Evolutionary conservation across 2,329 filamentous ascomycete genomes (phyloP), one percentile per base, ranked within the genome.

Genomic region (Claviceps sp.): DNA sequence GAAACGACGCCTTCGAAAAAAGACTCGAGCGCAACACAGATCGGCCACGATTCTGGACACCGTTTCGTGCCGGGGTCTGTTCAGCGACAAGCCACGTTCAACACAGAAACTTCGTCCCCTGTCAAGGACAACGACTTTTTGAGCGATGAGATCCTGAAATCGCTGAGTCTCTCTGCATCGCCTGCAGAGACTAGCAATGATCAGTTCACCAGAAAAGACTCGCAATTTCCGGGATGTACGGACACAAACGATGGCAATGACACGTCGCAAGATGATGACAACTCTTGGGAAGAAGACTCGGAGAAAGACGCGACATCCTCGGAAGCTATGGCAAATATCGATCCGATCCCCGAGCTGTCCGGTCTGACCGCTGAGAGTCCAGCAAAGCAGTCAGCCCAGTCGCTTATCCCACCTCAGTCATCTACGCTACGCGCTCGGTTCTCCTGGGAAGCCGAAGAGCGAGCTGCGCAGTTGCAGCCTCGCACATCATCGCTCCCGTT

Each of bases 61-160:
- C 60, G n/a, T 64, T 0, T 71, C 48, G 61, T 62, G 29, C 61
- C 65, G 14, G 60, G 62, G 20, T 60, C 63, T 6, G 58, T 76
- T 23, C 65, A 70, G 50, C 68, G 73, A 3, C 66, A 69, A 26
- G 62, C 67, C 6, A 75, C 72, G 0, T 63, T 73, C 47, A 78
- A 75, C 59, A 76, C 74, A 0, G 61, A 68, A 9, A 72, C 73
- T 9, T 72, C 73, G 7, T 74, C 75, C 0, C 74, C 79, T 34
- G 71, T 82, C 53, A 79, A 83, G 57, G 85, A 88, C 59, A 88
- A 78, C 59, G 86, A 90, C 57, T 73, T 78, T 52, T 64, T 90
- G 46, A 76, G 81, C 29, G 83, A 87, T 53, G 86, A 90, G 59
- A 90, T 90, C 51, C 80, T 88, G 50, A 80, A 78, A 53, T 85